Evolutionary conservation across 306 rosid species (phyloP).

Genomic region (Benincasa hispida): DNA sequence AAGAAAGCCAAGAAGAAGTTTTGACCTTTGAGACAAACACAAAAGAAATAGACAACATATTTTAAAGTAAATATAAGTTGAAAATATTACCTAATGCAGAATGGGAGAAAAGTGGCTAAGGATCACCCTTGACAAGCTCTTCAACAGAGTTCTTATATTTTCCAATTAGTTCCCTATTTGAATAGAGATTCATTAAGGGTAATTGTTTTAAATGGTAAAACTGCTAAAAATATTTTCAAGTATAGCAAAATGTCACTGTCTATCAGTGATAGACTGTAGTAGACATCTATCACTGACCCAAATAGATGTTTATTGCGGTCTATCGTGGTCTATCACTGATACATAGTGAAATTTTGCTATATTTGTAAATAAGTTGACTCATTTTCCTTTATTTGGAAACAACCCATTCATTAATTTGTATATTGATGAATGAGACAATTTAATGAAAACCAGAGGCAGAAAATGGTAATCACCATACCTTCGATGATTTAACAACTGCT

Average conservation of each 20-base stretch:
- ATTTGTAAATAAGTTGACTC: too few relatives aligned
- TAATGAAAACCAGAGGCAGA: neutral
- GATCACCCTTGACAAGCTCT: constrained; percentile 59
- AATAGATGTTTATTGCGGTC: too few relatives aligned
- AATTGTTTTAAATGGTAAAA: too few relatives aligned
- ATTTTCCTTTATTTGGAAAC: too few relatives aligned
- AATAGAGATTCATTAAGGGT: neutral
- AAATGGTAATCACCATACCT: constrained; percentile 33
- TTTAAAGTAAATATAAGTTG: neutral
- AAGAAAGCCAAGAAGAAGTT: neutral
- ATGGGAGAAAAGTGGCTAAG: constrained; percentile 15
- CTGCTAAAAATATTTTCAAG: too few relatives aligned
- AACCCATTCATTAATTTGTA: neutral
- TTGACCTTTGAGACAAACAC: neutral
- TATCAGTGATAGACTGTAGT: too few relatives aligned
- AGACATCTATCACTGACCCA: too few relatives aligned
- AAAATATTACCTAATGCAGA: constrained; percentile 1
- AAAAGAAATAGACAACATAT: neutral
- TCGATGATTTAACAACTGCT: constrained; percentile 56
- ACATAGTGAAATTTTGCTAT: too few relatives aligned
- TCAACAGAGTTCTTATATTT: constrained; percentile 57
- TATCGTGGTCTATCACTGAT: too few relatives aligned
- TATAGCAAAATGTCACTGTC: too few relatives aligned
- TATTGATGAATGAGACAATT: constrained; percentile 10
- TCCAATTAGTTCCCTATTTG: constrained; percentile 53